Evolutionary conservation across 2,329 filamentous ascomycete genomes (phyloP).

Genomic region (Penicillium sp.): DNA sequence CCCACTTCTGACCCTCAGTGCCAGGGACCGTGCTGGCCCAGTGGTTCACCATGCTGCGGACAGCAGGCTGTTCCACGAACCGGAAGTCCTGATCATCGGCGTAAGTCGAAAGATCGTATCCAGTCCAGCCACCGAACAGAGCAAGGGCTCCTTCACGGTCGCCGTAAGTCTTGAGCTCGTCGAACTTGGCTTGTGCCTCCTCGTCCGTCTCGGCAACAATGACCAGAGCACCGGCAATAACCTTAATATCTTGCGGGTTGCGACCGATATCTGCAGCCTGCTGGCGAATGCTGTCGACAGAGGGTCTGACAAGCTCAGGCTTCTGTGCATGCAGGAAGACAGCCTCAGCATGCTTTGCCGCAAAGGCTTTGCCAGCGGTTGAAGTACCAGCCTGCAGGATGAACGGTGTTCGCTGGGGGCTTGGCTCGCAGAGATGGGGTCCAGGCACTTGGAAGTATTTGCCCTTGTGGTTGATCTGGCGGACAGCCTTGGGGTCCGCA

Average conservation of each 20-base stretch:
- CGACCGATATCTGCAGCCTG: slow-evolving; percentile 43
- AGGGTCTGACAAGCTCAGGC: slow-evolving; percentile 42
- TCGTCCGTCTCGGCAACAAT: slow-evolving; percentile 49
- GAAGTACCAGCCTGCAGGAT: slow-evolving; percentile 51
- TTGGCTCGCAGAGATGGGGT: slow-evolving; percentile 49
- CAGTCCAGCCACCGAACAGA: slow-evolving; percentile 51
- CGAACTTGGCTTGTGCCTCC: slow-evolving; percentile 45
- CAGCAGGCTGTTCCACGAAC: slow-evolving; percentile 43
- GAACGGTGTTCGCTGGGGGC: slow-evolving; percentile 50
- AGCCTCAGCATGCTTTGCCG: slow-evolving; percentile 46
- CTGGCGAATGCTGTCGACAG: slow-evolving; percentile 45
- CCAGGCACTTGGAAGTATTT: slow-evolving; percentile 48
- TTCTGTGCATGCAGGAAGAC: slow-evolving; percentile 51
- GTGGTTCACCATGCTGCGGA: slow-evolving; percentile 47
- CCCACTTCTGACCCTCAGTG: slow-evolving; percentile 41
- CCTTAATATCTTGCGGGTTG: slow-evolving; percentile 43
- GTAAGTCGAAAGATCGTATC: slow-evolving; percentile 46
- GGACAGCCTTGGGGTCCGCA: slow-evolving; percentile 36
- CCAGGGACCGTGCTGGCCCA: slow-evolving; percentile 48
- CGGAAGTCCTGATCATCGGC: slow-evolving; percentile 49
- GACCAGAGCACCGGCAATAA: slow-evolving; percentile 47
- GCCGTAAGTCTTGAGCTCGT: slow-evolving; percentile 45
- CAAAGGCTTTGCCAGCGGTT: slow-evolving; percentile 49
- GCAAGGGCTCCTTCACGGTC: slow-evolving; percentile 48
- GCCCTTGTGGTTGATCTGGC: slow-evolving; percentile 42